A percentile compares a stretch with the other conserved stretches of the same genome.
Evolutionary conservation across 108 stramenopile genomes (phyloP).

Genomic region (Pseudonitzschia multiseries): DNA sequence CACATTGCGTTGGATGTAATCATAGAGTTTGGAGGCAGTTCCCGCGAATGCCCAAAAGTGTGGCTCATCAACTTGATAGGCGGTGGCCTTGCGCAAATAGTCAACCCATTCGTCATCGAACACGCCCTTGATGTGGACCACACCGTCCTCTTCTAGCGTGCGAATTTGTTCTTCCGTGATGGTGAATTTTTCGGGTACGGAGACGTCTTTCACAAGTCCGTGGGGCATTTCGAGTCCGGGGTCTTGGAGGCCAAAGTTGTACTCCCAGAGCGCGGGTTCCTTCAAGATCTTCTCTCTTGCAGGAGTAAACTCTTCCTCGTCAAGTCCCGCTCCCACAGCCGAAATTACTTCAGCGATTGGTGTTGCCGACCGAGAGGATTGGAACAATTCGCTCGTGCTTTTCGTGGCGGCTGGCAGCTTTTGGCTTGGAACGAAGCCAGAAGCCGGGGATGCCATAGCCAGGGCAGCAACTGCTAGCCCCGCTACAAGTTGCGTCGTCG

Average conservation of each 20-base stretch:
- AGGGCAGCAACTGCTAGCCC: not conserved
- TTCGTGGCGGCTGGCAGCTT: constrained; percentile 11
- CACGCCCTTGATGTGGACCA: constrained; percentile 79
- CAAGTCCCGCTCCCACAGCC: constrained; percentile 10
- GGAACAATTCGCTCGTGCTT: constrained; percentile 8
- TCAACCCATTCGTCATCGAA: constrained; percentile 88
- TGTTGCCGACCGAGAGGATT: constrained; percentile 18
- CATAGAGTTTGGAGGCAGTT: constrained; percentile 88
- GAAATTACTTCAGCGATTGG: constrained; percentile 29
- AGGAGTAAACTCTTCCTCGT: constrained; percentile 16
- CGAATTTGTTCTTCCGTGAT: constrained; percentile 77
- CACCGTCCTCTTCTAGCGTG: constrained; percentile 83
- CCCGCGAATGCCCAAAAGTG: constrained; percentile 94
- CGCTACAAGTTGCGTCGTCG: not conserved
- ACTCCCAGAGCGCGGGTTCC: constrained; percentile 86
- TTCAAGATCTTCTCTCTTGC: constrained; percentile 68
- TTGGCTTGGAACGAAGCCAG: constrained; percentile 20
- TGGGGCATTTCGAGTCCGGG: constrained; percentile 73
- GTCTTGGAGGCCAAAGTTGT: constrained; percentile 90
- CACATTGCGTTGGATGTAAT: constrained; percentile 92
- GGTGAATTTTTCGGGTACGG: constrained; percentile 64
- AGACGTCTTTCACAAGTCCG: constrained; percentile 58
- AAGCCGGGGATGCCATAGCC: not conserved
- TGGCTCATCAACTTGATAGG: constrained; percentile 73
- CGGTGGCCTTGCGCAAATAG: constrained; percentile 79